Conservation (phyloP, 2,329 filamentous ascomycete genomes). For the Trichoderma guizhouense region DNA sequence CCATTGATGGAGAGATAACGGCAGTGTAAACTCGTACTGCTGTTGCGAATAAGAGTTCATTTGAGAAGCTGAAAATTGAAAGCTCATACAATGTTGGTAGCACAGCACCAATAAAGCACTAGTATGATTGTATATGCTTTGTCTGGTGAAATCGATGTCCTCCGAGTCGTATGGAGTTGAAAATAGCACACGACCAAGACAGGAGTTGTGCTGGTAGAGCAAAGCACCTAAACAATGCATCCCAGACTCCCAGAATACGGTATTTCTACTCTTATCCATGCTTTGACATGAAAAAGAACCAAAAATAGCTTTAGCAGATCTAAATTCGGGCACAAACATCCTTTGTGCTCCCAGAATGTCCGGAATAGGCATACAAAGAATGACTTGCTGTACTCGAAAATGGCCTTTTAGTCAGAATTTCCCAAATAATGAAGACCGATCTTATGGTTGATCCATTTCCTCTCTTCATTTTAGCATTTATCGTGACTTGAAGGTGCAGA, state of each 20-base stretch:
- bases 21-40: neutral
- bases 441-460: no score
- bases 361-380: neutral
- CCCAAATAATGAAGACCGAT: neutral
- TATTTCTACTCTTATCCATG: neutral
- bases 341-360: neutral
- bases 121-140: neutral
- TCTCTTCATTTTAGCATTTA: neutral
- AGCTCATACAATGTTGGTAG: neutral
- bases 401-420: neutral
- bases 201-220: neutral
- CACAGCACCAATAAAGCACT: accelerated
- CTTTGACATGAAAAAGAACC: neutral
- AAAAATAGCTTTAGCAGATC: no score
- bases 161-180: neutral
- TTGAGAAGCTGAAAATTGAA: neutral
- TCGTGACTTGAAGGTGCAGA: neutral
- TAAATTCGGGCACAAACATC: no score
- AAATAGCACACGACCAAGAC: neutral
- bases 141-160: neutral
- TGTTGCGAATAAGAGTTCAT: neutral
- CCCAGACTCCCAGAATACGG: neutral
- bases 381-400: neutral
- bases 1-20: accelerated
- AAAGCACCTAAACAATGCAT: neutral